Evolutionary conservation across 108 stramenopile genomes (phyloP).

Genomic region (Skeletonema costatum): DNA sequence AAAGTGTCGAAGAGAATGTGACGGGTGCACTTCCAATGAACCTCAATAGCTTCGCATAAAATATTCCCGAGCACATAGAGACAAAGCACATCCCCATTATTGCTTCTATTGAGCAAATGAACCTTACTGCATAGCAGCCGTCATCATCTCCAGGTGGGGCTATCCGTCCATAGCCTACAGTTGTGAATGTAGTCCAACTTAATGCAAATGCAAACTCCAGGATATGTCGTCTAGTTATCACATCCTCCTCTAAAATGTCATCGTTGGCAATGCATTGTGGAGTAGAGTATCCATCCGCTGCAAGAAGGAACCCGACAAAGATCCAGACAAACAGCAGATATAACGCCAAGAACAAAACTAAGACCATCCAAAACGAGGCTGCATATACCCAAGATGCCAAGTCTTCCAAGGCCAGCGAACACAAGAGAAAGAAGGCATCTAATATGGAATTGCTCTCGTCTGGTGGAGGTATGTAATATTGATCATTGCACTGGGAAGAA

Average conservation of each 20-base stretch:
- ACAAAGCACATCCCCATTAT: conserved; percentile 31
- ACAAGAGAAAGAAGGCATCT: conserved; percentile 10
- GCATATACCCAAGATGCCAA: conserved; percentile 22
- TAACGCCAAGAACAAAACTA: conserved; percentile 12
- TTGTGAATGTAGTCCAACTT: conserved; percentile 36
- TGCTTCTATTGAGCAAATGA: conserved; percentile 32
- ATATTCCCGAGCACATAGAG: conserved; percentile 25
- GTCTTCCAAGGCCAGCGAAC: conserved; percentile 14
- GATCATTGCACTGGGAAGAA: not conserved
- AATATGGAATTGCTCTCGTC: conserved; percentile 9
- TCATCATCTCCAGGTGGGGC: conserved; percentile 28
- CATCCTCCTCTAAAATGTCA: not conserved
- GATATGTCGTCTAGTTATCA: not conserved
- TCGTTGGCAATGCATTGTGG: not conserved
- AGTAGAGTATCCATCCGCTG: not conserved
- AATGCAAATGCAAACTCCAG: conserved; percentile 37
- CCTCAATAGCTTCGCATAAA: conserved; percentile 23
- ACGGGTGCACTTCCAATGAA: conserved; percentile 20
- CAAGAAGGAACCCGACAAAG: conserved; percentile 18
- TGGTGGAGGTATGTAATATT: conserved; percentile 26
- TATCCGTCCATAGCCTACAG: conserved; percentile 15
- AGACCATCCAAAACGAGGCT: conserved; percentile 23
- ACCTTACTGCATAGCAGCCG: conserved; percentile 20
- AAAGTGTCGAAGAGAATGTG: conserved; percentile 40
- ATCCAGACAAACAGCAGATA: conserved; percentile 15